Evolutionary conservation across 352 stramenopile genomes (phyloP).

Genomic region (Phytophthora colocasiae): DNA sequence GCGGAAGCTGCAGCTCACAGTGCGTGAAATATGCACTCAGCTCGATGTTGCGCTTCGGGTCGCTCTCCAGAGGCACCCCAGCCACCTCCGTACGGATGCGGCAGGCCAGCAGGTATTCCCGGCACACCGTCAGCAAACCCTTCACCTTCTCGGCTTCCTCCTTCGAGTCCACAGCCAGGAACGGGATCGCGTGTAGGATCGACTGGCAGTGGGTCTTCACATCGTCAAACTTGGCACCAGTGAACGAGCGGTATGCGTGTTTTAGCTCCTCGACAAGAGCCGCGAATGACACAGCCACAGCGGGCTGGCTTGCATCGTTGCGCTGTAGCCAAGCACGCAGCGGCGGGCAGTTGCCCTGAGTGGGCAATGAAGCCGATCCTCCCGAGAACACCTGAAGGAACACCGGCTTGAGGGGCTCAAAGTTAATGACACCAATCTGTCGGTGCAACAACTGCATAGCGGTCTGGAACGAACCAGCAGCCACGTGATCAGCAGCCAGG

Average conservation of each 20-base stretch:
- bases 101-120: conserved; percentile 98
- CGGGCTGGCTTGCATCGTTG: conserved; percentile 88
- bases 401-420: conserved; percentile 93
- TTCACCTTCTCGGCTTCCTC: conserved; percentile 95
- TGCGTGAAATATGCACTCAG: conserved; percentile 99
- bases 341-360: conserved; percentile 82
- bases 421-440: conserved; percentile 99
- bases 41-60: conserved; percentile 95
- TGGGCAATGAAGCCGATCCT: conserved; percentile 80
- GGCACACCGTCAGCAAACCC: conserved; percentile 95
- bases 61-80: conserved; percentile 66
- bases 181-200: conserved; percentile 96
- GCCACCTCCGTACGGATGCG: conserved; percentile 93
- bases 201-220: conserved; percentile 93
- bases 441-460: conserved; percentile 98
- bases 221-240: conserved; percentile 98
- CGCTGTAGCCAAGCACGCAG: conserved; percentile 86
- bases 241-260: conserved; percentile 97
- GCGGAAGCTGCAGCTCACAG: conserved; percentile 98
- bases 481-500: conserved; percentile 97
- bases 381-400: conserved; percentile 90
- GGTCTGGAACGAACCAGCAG: conserved; percentile 95
- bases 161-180: conserved; percentile 94
- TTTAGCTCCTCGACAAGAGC: conserved; percentile 94
- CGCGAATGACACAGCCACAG: conserved; percentile 89